phyloP scores from a whole-genome alignment of 495 filamentous ascomycete species.

The Penicillium steckii region DNA sequence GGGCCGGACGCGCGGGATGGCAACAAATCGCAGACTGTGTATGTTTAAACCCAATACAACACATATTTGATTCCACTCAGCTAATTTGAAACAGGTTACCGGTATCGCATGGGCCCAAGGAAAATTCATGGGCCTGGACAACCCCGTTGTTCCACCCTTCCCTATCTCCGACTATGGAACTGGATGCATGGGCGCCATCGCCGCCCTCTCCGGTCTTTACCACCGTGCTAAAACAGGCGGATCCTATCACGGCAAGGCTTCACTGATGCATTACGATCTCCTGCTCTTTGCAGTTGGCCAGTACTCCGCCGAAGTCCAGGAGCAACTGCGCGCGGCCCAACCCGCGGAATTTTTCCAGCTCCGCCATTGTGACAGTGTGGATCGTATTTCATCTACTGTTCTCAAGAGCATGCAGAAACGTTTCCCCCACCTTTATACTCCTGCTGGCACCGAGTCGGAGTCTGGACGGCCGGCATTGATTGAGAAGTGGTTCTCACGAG shows the following conservation, averaged over 20 bases:
- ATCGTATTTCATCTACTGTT: slow-evolving; percentile 66
- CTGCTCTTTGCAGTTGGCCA: slow-evolving; percentile 63
- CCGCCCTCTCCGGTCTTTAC: slow-evolving; percentile 62
- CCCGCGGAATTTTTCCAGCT: slow-evolving; percentile 61
- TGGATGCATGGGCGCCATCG: slow-evolving; percentile 63
- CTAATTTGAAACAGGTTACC: slow-evolving; percentile 43
- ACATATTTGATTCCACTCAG: slow-evolving; percentile 14
- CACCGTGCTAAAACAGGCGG: slow-evolving; percentile 61
- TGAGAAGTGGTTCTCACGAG: slow-evolving; percentile 41
- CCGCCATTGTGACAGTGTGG: slow-evolving; percentile 68
- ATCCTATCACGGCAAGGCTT: slow-evolving; percentile 62
- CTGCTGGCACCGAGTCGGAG: slow-evolving; percentile 10
- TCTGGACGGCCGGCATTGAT: slow-evolving; percentile 27
- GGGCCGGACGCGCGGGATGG: slow-evolving; percentile 51
- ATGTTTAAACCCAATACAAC: slow-evolving; percentile 4
- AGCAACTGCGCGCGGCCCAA: slow-evolving; percentile 52
- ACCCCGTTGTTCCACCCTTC: slow-evolving; percentile 76
- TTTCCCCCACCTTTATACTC: slow-evolving; percentile 38
- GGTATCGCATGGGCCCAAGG: slow-evolving; percentile 76
- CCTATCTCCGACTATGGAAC: slow-evolving; percentile 83
- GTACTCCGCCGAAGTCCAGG: slow-evolving; percentile 56
- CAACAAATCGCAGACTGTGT: slow-evolving; percentile 57
- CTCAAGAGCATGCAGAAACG: slow-evolving; percentile 57
- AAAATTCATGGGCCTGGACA: slow-evolving; percentile 64
- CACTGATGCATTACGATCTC: slow-evolving; percentile 67